Evolutionary conservation across 306 rosid genomes (phyloP).

Genomic region (Vachellia pachyceras): DNA sequence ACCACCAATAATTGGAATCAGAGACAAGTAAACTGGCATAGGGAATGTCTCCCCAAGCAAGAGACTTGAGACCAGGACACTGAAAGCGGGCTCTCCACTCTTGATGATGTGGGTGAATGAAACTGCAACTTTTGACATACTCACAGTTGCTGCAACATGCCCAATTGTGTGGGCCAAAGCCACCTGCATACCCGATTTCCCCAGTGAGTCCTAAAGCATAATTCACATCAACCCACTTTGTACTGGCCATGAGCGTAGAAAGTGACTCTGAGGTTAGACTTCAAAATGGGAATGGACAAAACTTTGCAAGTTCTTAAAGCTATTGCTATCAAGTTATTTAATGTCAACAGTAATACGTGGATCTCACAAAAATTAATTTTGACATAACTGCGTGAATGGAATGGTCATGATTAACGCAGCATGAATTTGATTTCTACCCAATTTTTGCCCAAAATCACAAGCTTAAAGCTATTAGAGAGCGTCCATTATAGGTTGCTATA

Average conservation of each 20-base stretch:
- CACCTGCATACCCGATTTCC: slow-evolving; percentile 52
- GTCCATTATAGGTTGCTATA: no score
- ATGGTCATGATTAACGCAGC: background rate
- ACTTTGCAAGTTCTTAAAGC: background rate
- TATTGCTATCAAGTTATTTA: background rate
- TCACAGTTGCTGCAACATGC: slow-evolving; percentile 92
- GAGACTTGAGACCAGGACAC: slow-evolving; percentile 75
- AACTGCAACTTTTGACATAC: slow-evolving; percentile 92
- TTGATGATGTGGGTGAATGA: slow-evolving; percentile 88
- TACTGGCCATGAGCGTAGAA: background rate
- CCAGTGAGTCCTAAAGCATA: background rate
- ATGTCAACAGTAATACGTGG: background rate
- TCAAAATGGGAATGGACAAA: background rate
- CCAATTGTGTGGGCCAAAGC: slow-evolving; percentile 90
- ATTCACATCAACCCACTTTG: background rate
- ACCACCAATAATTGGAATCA: slow-evolving; percentile 80
- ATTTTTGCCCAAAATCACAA: no score
- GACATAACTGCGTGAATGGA: background rate
- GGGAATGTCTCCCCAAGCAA: slow-evolving; percentile 75
- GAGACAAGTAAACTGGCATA: slow-evolving; percentile 67
- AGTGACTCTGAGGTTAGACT: background rate
- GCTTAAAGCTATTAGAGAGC: no score
- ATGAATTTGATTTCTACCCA: background rate
- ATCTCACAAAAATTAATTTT: background rate
- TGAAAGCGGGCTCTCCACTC: slow-evolving; percentile 89